Evolutionary conservation across 2,329 filamentous ascomycete species (phyloP), one percentile per base, ranked within the genome.

Genomic region (Pleurostoma richardsiae): DNA sequence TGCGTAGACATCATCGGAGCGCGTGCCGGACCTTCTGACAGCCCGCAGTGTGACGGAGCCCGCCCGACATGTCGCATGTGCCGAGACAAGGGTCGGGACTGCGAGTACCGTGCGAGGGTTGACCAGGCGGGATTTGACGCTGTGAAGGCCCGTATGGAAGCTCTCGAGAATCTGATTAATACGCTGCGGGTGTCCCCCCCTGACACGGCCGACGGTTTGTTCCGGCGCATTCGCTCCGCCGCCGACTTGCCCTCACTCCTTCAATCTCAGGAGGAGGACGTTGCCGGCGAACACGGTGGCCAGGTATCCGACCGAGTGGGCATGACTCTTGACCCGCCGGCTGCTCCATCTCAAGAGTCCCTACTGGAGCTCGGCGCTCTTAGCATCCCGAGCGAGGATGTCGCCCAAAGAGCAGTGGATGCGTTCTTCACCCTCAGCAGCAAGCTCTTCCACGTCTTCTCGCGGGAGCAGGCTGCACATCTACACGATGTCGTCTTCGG

Each of bases 41-140:
- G 19, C 19, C 19, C 19, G 19, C 19, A 19, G 19, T 19, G 19
- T 19, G 19, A 19, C 19, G 19, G 19, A 19, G 19, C 19, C 19
- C 19, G 19, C 19, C 19, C 19, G 19, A 19, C 19, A 19, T 19
- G 19, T 19, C 19, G 19, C 19, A 19, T 19, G 19, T 19, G 19
- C 19, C 19, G 19, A 19, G 19, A 19, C 19, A 59, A 59, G 39
- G 51, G 49, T 10, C 52, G 56, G 28, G 42, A 52, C 2, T 66
- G 63, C 41, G 52, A 56, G n/a, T 66, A 64, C 45, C 58, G 60
- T 8, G 61, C 58, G 38, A 57, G 60, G 40, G 58, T 50, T 4
- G 59, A 60, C 31, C 58, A 63, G 49, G 62, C 60, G 6, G 56
- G 59, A 7, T 57, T 60, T 39, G 59, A 54, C 2, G 61, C 60